Base-by-base conservation (phyloP, 106 monocot species). In the Agapanthus africanus region DNA sequence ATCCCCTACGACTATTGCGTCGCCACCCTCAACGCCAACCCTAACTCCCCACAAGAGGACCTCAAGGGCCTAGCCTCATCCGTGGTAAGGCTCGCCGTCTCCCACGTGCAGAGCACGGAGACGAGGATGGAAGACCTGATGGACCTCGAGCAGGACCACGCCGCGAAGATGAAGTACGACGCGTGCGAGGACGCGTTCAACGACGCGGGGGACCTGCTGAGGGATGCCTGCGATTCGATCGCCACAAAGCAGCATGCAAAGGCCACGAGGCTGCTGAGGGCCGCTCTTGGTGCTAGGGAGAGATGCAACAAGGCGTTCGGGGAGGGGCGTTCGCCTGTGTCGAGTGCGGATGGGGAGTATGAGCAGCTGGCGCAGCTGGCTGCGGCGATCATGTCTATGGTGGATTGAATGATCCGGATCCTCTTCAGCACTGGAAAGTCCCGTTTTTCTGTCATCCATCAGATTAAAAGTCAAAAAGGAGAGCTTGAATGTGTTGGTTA, bases 131-230 rank as follows among this genome's bases (percentile, higher is more conserved):
- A 19, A 15, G 61, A 61, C 19, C 61, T 61, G 35, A 36, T 61
- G 35, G 61, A 61, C 19, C 61, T 61, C 61, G 61, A 61, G 61
- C 35, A 2, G 19, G 61, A 61, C 61, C 61, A 10, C 18, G 32
- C 1, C 7, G 15, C 15, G 15, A 61, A 11, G 35, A 18, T 19
- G 5, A n/a, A 16, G 35, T 26, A 35, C 35, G 2, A 23, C 32
- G 35, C 2, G 16, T 61, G 61, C 35, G 35, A 34, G 34, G 35
- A 61, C 35, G 61, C 32, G 34, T 61, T 22, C 61, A 9, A 36
- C 18, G 61, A 61, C 18, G 61, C 61, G 19, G 16, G 16, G 19
- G 18, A 61, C 61, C 15, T 6, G 26, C 35, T 61, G 18, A 61
- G 19, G 61, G 61, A 61, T 19, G 61, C 61, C 3, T 1, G 15